Evolutionary conservation across 2,329 filamentous ascomycete genomes (phyloP).

Genomic region (Corinectria fuckeliana): DNA sequence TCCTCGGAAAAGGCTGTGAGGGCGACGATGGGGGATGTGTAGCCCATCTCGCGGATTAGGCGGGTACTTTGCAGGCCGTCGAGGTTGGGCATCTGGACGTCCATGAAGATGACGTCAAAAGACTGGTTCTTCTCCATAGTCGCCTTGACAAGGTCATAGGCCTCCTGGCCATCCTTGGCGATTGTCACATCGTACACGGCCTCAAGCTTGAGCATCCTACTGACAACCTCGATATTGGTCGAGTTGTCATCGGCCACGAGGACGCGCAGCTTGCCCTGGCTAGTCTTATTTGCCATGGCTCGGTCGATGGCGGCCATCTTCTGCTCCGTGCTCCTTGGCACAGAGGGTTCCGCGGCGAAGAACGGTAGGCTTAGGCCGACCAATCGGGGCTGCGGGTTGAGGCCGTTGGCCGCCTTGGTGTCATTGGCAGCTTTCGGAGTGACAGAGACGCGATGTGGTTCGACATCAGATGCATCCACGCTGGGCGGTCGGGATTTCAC

Average conservation of each 20-base stretch:
- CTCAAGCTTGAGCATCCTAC: slow-evolving; percentile 74
- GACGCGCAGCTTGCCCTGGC: slow-evolving; percentile 72
- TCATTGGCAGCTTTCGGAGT: slow-evolving; percentile 36
- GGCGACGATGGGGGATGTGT: slow-evolving; percentile 86
- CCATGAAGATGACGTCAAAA: slow-evolving; percentile 95
- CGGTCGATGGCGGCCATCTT: slow-evolving; percentile 70
- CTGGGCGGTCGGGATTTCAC: slow-evolving; percentile 57
- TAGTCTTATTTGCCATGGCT: slow-evolving; percentile 66
- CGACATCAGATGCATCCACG: slow-evolving; percentile 50
- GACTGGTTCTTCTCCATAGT: slow-evolving; percentile 75
- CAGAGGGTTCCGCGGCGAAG: slow-evolving; percentile 61
- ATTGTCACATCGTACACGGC: slow-evolving; percentile 88
- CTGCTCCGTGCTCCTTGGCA: slow-evolving; percentile 54
- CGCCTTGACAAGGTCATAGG: slow-evolving; percentile 82
- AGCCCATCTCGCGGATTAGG: slow-evolving; percentile 85
- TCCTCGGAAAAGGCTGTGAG: slow-evolving; percentile 91
- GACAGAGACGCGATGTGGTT: slow-evolving; percentile 42
- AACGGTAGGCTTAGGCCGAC: slow-evolving; percentile 85
- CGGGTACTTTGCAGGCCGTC: slow-evolving; percentile 88
- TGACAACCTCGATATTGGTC: slow-evolving; percentile 64
- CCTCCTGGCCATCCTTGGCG: slow-evolving; percentile 85
- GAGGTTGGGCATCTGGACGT: slow-evolving; percentile 93
- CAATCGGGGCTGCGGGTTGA: slow-evolving; percentile 76
- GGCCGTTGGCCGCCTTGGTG: slow-evolving; percentile 47
- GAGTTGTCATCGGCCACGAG: slow-evolving; percentile 79